Conservation (phyloP, 306 rosid species). For the Prunus mongolica region DNA sequence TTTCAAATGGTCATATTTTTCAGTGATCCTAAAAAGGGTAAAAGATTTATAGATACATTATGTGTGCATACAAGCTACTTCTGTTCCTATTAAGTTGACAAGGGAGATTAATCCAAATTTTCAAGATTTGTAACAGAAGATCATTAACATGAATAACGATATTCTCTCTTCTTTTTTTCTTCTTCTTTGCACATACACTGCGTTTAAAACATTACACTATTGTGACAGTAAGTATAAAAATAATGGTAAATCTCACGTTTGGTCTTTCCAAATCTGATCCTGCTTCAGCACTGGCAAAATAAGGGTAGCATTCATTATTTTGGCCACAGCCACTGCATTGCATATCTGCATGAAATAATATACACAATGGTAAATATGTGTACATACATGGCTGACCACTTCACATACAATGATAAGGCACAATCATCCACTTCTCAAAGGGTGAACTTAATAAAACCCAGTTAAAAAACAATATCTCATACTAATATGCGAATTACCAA, state of each 20-base stretch:
- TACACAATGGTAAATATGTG: neutral
- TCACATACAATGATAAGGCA: neutral
- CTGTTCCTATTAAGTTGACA: neutral
- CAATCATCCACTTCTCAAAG: neutral
- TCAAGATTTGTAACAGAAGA: neutral
- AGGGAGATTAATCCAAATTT: neutral
- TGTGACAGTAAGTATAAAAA: neutral
- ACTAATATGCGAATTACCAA: neutral
- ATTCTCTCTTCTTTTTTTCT: neutral
- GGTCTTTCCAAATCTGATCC: constrained; percentile 99
- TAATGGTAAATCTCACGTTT: constrained; percentile 63
- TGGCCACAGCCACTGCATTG: constrained; percentile 99
- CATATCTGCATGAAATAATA: constrained; percentile 68
- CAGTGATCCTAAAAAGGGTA: neutral
- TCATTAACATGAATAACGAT: neutral
- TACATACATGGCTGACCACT: neutral
- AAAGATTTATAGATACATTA: neutral
- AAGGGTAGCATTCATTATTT: constrained; percentile 95
- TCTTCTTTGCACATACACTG: neutral
- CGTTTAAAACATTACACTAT: neutral
- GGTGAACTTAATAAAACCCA: neutral
- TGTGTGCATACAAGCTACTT: neutral
- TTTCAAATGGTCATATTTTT: neutral
- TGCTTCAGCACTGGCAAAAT: constrained; percentile 96
- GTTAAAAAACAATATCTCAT: neutral